phyloP scores from a whole-genome alignment of 2,329 filamentous ascomycete species.

The Aureobasidium vineae region DNA sequence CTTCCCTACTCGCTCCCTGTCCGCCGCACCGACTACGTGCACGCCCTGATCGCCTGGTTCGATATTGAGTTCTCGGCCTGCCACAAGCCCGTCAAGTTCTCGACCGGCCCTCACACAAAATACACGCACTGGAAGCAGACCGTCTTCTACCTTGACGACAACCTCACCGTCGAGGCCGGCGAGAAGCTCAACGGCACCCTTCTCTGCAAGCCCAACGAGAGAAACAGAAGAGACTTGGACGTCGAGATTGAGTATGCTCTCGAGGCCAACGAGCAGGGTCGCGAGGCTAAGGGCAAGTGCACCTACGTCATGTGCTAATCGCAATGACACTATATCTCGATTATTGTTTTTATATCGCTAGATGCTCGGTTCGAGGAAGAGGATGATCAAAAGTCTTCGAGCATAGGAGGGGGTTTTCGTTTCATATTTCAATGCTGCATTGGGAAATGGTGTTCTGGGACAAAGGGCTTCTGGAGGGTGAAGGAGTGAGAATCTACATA shows the following conservation, averaged over 20 bases:
- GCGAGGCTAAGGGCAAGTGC: slow-evolving; percentile 66
- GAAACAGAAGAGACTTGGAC: slow-evolving; percentile 93
- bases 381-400: not conserved
- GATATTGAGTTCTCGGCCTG: slow-evolving; percentile 98
- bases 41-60: slow-evolving; percentile 97
- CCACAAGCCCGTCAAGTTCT: slow-evolving; percentile 97
- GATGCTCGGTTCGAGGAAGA: not conserved
- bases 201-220: slow-evolving; percentile 82
- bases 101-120: slow-evolving; percentile 95
- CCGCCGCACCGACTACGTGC: slow-evolving; percentile 89
- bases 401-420: not conserved
- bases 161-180: slow-evolving; percentile 84
- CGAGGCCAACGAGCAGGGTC: slow-evolving; percentile 69
- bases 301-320: slow-evolving; percentile 68
- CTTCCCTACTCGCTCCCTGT: slow-evolving; percentile 72
- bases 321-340: not conserved
- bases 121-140: slow-evolving; percentile 99
- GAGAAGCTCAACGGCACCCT: slow-evolving; percentile 74
- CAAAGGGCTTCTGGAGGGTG: not conserved
- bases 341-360: not conserved
- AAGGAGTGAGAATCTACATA: slow-evolving; percentile 7
- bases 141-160: slow-evolving; percentile 94
- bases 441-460: slow-evolving; percentile 11
- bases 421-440: not conserved
- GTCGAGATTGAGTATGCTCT: slow-evolving; percentile 83